Evolutionary conservation across 1,139 yeast genomes (phyloP).

Genomic region (Lodderomyces beijingensis): DNA sequence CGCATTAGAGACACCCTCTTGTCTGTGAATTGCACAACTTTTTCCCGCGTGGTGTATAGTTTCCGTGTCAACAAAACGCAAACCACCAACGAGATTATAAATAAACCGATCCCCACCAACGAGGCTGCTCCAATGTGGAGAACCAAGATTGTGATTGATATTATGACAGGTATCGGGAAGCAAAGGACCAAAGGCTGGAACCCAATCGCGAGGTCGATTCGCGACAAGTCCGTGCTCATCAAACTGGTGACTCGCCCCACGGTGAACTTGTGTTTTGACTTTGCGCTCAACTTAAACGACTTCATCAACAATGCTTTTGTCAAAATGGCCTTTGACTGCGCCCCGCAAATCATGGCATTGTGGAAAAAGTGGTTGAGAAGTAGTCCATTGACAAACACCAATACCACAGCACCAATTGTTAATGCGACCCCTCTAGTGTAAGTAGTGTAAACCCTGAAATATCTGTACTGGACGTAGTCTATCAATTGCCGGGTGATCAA

Average conservation of each 20-base stretch:
- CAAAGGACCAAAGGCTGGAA: conserved; percentile 43
- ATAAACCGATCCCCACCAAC: conserved; percentile 42
- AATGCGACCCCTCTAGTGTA: conserved; percentile 39
- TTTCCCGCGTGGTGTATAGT: conserved; percentile 35
- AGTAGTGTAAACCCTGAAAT: conserved; percentile 31
- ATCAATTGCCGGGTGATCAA: conserved; percentile 37
- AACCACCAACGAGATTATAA: conserved; percentile 33
- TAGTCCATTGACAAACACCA: conserved; percentile 39
- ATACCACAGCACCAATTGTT: conserved; percentile 36
- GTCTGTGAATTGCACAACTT: conserved; percentile 38
- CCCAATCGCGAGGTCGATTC: conserved; percentile 46
- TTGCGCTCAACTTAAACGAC: conserved; percentile 34
- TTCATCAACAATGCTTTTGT: conserved; percentile 38
- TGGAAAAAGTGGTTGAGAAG: conserved; percentile 43
- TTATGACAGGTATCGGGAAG: conserved; percentile 43
- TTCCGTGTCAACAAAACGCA: conserved; percentile 36
- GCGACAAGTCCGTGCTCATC: conserved; percentile 42
- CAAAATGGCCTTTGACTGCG: conserved; percentile 39
- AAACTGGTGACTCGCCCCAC: conserved; percentile 40
- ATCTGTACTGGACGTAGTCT: conserved; percentile 36
- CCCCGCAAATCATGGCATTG: conserved; percentile 45
- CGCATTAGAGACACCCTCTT: conserved; percentile 42
- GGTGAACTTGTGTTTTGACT: conserved; percentile 33
- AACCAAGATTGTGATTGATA: conserved; percentile 34
- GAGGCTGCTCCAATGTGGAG: conserved; percentile 37